These are phyloP conservation scores for Leucoagaricus sp. DNA, from an alignment of 1,284 basidiomycete species.

Conservation along the genomic window DNA sequence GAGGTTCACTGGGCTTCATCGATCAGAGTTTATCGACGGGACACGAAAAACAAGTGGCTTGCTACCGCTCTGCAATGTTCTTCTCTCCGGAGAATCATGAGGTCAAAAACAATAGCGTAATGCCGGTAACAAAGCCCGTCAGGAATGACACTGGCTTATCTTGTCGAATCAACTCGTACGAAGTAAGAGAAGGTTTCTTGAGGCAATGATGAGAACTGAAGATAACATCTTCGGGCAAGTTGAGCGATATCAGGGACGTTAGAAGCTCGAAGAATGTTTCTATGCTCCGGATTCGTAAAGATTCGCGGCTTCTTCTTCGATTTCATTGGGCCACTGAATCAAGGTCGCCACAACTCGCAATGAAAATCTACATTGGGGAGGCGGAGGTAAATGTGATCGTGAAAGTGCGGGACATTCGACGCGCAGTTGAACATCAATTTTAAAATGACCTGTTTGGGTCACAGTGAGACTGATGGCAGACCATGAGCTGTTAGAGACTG, in stretches of 20 bases:
- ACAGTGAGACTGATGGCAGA: too few species aligned
- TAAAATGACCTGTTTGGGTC: too few species aligned
- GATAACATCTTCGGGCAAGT: conserved; percentile 6
- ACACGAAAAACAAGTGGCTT: background rate
- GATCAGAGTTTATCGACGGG: background rate
- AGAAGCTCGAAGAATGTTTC: conserved; percentile 5
- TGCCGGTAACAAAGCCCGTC: background rate
- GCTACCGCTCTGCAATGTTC: background rate
- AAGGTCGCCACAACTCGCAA: background rate
- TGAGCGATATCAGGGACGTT: background rate
- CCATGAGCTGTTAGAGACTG: too few species aligned
- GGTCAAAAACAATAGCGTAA: background rate
- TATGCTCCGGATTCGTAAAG: too few species aligned
- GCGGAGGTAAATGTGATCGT: too few species aligned
- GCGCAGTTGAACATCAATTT: too few species aligned
- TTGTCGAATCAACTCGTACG: conserved; percentile 4
- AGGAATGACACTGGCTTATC: background rate
- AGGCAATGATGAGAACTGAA: conserved; percentile 1
- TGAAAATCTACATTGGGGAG: too few species aligned
- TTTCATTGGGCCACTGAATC: background rate
- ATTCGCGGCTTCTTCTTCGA: background rate
- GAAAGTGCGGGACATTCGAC: too few species aligned
- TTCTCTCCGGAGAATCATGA: background rate
- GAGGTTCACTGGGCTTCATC: background rate
- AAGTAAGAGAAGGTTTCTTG: background rate